Evolutionary conservation across 257 asterid genomes (phyloP), one percentile per base, ranked within the genome.

Genomic region (Solanum piurae): DNA sequence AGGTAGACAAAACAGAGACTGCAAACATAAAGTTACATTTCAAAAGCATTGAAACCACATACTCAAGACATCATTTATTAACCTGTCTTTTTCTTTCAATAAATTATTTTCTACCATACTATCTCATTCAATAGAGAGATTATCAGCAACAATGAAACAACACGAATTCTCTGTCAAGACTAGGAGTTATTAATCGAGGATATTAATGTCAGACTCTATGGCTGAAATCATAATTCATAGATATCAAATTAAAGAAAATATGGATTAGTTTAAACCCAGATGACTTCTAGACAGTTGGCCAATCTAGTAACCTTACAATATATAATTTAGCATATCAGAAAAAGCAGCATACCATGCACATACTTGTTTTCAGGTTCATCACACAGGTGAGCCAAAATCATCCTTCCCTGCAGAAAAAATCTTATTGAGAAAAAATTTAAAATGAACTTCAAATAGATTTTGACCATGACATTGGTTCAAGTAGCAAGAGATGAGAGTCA

Each of bases 311-410:
- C 11, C 60, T n/a, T n/a, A 76, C 27, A 7, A n/a, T 4, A 76
- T 76, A 4, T 40, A 76, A 76, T 12, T 38, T 76, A 76, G 83
- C 36, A 76, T 34, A 44, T 25, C 10, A 66, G 44, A 87, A 90
- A 60, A 89, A 87, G 73, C 92, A 87, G 68, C 92, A 33, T 94
- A 96, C 98, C 96, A 95, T 92, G 94, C 99, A 95, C 98, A 96
- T 96, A 89, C 93, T 93, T 87, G 99, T 96, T 93, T 96, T 96
- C 92, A 96, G 98, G 98, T 93, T 96, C 99, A 88, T 96, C 98
- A 87, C 98, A 95, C 60, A 96, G 88, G 90, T 95, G 99, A 86
- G 99, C 94, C 44, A 95, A 92, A 91, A 96, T 94, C 98, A 96
- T 90, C 89, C 99, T 93, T 91, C 98, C 99, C 98, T 96, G 95